Evolutionary conservation across 1,284 basidiomycete genomes (phyloP).

Genomic region (Papiliotrema nemorosa): DNA sequence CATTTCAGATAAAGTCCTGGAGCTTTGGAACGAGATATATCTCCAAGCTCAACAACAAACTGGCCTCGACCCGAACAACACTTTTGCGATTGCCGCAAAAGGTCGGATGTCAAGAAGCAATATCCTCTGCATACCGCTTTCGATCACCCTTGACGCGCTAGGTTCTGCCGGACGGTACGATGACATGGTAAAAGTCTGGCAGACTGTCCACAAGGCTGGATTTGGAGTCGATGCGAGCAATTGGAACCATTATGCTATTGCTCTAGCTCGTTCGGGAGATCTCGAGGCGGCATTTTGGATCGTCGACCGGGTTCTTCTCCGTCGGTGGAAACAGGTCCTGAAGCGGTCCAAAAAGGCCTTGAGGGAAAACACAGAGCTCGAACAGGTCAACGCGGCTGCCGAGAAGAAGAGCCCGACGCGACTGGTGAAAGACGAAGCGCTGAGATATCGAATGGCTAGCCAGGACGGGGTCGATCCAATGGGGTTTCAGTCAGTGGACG

Average conservation of each 20-base stretch:
- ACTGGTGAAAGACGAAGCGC: no score
- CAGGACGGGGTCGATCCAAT: no score
- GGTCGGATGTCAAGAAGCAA: constrained; percentile 45
- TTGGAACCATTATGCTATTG: constrained; percentile 81
- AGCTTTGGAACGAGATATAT: constrained; percentile 70
- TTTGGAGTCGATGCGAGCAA: constrained; percentile 86
- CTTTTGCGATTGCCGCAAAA: background rate
- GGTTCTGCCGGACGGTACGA: constrained; percentile 62
- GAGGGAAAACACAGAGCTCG: constrained; percentile 11
- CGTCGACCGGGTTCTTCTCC: constrained; percentile 72
- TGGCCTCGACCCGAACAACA: background rate
- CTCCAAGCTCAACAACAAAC: constrained; percentile 51
- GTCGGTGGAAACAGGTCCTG: constrained; percentile 52
- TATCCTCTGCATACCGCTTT: constrained; percentile 72
- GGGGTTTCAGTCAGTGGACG: background rate
- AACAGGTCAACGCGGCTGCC: background rate
- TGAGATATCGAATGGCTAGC: no score
- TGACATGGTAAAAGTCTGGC: constrained; percentile 69
- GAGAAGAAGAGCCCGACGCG: no score
- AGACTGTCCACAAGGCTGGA: constrained; percentile 60
- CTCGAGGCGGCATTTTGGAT: constrained; percentile 77
- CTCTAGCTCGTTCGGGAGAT: constrained; percentile 74
- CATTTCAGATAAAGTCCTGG: constrained; percentile 59
- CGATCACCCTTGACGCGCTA: constrained; percentile 75
- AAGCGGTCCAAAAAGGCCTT: constrained; percentile 16